phyloP scores from a whole-genome alignment of 306 rosid species.

The Rubus parviflorus region DNA sequence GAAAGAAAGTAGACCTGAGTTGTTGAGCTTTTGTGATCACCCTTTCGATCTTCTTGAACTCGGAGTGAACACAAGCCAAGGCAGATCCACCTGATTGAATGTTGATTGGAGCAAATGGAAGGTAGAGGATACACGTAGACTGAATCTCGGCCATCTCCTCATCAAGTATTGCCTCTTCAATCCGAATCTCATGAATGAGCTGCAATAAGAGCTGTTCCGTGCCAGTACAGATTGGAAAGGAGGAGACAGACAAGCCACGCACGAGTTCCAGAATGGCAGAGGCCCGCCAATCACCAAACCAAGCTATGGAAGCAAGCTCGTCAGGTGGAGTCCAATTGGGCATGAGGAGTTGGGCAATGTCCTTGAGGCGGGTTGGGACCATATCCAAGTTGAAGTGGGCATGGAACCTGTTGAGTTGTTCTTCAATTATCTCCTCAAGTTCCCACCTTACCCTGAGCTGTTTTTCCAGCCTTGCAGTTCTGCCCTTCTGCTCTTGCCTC shows the following conservation, averaged over 20 bases:
- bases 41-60: constrained; percentile 45
- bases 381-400: constrained; percentile 38
- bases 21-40: constrained; percentile 44
- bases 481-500: constrained; percentile 42
- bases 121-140: constrained; percentile 40
- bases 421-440: constrained; percentile 47
- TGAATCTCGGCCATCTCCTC: constrained; percentile 59
- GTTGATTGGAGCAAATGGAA: constrained; percentile 37
- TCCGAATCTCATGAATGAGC: constrained; percentile 39
- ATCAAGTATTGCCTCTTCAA: constrained; percentile 44
- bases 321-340: constrained; percentile 38
- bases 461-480: constrained; percentile 44
- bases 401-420: constrained; percentile 40
- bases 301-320: constrained; percentile 32
- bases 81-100: constrained; percentile 21
- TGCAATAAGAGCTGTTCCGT: constrained; percentile 30
- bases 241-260: constrained; percentile 25
- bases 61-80: constrained; percentile 32
- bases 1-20: constrained; percentile 38
- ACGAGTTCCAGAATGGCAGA: constrained; percentile 41
- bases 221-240: constrained; percentile 14
- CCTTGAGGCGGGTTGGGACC: constrained; percentile 37
- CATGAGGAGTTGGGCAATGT: constrained; percentile 41
- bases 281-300: constrained; percentile 57
- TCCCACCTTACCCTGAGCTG: constrained; percentile 41